Evolutionary conservation across 768 basidiomycete species (phyloP), one percentile per base, ranked within the genome.

Genomic region (Epithele typhae): DNA sequence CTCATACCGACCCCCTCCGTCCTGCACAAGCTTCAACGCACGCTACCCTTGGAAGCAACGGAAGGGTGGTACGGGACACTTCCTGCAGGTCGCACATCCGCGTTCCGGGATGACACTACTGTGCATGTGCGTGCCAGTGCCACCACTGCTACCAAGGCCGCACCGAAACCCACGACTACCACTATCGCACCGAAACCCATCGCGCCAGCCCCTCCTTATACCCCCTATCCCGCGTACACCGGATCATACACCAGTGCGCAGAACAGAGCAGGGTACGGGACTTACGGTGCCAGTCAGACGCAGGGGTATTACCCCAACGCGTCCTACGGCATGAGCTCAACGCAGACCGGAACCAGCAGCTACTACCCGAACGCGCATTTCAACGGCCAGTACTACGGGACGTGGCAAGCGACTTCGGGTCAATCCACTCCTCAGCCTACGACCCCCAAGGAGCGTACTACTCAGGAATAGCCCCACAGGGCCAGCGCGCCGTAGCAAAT

Each of bases 21-120:
- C 46, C 74, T 92, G n/a, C 84, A 76, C 53, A 81, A 76, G 57
- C 72, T 92, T 3, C 84, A 88, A 55, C 78, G 74, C 18, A 84
- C 85, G 1, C 69, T 92, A 3, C 84, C 82, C 1, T 59, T 76
- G 21, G 71, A 73, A 8, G 73, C 82, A 14, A 69, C 78, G 2
- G 68, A 70, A 46, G 84, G 87, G 18, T 92, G 87, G 87, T 69
- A 80, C 54, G 88, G 88, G 27, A 90, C 81, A 2, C 73, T 91
- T 3, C 79, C 83, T 10, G 58, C 78, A 11, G 68, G 73, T 38
- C 72, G 74, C 21, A 49, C 75, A 9, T 73, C 76, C 0, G 84
- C 87, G 5, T 74, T 90, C 14, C 79, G 82, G 15, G 88, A 90
- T 61, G 81, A 91, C 59, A 74, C 78, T 3, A 92, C 88, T 1